These are phyloP conservation scores for Aspergillus saccharolyticus DNA, from an alignment of 495 filamentous ascomycete species.

Conservation along the genomic window DNA sequence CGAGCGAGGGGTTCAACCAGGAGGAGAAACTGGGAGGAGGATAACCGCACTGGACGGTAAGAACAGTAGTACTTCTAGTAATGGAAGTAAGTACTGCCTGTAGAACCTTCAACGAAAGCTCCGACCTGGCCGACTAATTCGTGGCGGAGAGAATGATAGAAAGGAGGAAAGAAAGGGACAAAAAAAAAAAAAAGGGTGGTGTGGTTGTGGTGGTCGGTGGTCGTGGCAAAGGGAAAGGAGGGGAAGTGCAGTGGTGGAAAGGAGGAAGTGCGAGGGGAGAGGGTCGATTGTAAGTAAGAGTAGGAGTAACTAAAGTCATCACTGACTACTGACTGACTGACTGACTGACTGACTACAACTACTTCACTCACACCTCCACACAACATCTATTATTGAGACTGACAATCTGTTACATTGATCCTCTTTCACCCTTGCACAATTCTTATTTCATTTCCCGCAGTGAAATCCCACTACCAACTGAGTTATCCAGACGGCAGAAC, in stretches of 20 bases:
- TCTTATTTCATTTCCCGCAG: not conserved
- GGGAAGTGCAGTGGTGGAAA: not conserved
- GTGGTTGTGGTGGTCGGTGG: not conserved
- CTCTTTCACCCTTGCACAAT: not conserved
- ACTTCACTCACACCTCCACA: not conserved
- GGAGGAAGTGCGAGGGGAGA: not conserved
- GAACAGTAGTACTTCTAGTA: no score
- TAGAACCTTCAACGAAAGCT: not conserved
- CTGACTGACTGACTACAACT: not conserved
- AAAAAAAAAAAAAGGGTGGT: no score
- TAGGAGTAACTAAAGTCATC: not conserved
- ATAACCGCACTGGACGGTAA: no score
- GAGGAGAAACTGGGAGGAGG: not conserved
- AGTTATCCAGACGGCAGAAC: not conserved
- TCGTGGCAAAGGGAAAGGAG: conserved; percentile 17
- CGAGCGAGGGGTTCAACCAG: conserved; percentile 16
- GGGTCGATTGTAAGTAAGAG: no score
- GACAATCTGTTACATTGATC: not conserved
- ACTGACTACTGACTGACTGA: not conserved
- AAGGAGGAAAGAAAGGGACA: no score
- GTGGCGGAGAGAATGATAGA: not conserved
- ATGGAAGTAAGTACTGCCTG: not conserved
- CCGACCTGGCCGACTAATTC: not conserved
- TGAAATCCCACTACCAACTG: not conserved
- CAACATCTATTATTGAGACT: not conserved